Conservation (phyloP, 2,329 filamentous ascomycete species). For the Neonectria coccinea region DNA sequence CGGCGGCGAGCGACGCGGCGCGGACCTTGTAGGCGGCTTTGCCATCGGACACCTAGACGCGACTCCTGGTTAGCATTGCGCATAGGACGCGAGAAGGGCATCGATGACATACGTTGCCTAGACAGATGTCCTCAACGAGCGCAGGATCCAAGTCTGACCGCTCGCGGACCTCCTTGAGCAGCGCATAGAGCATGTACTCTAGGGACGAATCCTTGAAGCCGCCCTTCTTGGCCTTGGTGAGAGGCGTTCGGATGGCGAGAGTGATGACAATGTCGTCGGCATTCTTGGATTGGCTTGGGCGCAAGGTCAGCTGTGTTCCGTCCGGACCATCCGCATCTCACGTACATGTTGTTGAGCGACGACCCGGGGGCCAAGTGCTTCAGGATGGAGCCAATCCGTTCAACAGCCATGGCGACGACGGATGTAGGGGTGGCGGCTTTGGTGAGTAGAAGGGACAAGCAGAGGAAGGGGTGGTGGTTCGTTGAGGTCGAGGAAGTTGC, state of each 20-base stretch:
- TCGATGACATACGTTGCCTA: constrained; percentile 78
- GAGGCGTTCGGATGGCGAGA: constrained; percentile 86
- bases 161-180: constrained; percentile 80
- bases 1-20: constrained; percentile 88
- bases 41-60: constrained; percentile 76
- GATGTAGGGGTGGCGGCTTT: constrained; percentile 2
- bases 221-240: constrained; percentile 90
- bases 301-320: not conserved
- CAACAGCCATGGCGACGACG: constrained; percentile 74
- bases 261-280: constrained; percentile 98
- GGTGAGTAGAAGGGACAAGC: constrained; percentile 7
- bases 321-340: constrained; percentile 9
- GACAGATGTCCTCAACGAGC: constrained; percentile 88
- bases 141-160: constrained; percentile 82
- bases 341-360: constrained; percentile 82
- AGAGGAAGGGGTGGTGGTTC: constrained; percentile 15
- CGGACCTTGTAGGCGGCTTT: constrained; percentile 93
- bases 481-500: constrained; percentile 12
- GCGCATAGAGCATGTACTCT: constrained; percentile 85
- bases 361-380: constrained; percentile 84
- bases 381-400: constrained; percentile 88
- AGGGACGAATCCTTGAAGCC: constrained; percentile 94
- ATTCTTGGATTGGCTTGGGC: constrained; percentile 85
- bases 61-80: constrained; percentile 14
- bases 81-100: not conserved